phyloP scores from a whole-genome alignment of 495 filamentous ascomycete genomes.

The Lentithecium fluviatile region DNA sequence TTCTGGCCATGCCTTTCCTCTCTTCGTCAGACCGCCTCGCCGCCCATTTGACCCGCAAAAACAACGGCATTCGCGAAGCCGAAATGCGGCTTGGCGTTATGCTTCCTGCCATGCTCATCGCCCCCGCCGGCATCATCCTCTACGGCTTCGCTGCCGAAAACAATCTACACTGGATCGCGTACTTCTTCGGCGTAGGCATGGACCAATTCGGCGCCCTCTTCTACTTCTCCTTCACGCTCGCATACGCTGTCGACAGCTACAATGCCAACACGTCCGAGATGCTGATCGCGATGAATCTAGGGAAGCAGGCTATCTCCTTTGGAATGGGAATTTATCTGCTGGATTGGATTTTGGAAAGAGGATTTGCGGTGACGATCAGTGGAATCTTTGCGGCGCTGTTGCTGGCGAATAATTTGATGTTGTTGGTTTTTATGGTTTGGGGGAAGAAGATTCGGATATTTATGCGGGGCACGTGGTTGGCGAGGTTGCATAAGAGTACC shows the following conservation, averaged over 20 bases:
- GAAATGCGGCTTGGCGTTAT: constrained; percentile 62
- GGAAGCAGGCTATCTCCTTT: constrained; percentile 64
- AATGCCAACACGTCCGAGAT: constrained; percentile 59
- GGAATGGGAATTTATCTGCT: constrained; percentile 60
- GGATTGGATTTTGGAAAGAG: constrained; percentile 56
- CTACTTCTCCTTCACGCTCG: constrained; percentile 61
- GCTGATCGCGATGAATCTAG: constrained; percentile 67
- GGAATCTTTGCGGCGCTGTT: constrained; percentile 57
- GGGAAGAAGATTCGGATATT: constrained; percentile 56
- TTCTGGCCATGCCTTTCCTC: constrained; percentile 57
- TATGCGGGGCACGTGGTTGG: constrained; percentile 55
- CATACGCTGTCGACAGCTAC: constrained; percentile 60
- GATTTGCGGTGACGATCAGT: constrained; percentile 58
- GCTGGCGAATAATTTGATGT: constrained; percentile 55
- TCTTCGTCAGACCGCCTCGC: constrained; percentile 57
- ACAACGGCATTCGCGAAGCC: constrained; percentile 58
- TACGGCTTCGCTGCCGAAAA: constrained; percentile 56
- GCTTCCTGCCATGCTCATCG: constrained; percentile 54
- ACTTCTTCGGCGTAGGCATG: constrained; percentile 56
- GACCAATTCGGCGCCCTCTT: constrained; percentile 55
- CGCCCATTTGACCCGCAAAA: constrained; percentile 54
- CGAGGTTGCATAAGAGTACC: constrained; percentile 48
- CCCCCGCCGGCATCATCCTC: constrained; percentile 54
- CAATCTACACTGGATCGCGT: constrained; percentile 57
- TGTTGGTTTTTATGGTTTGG: constrained; percentile 57